A percentile compares a stretch with the other conserved stretches of the same genome.
Evolutionary conservation across 345 rosid genomes (phyloP).

Genomic region (Euphorbia tirucalli): DNA sequence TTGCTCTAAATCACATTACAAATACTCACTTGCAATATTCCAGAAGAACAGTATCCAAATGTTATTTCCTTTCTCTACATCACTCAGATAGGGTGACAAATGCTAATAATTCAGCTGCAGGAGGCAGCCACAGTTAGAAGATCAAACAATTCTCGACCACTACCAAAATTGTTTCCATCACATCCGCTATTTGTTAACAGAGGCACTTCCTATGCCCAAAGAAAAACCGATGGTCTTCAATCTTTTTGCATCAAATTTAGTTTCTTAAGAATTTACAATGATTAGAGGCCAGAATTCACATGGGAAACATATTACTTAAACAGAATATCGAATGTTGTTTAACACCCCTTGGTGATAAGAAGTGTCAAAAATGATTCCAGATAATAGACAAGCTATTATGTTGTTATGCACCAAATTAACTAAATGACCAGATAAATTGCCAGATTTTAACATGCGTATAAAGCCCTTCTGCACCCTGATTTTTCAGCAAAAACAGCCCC

Average conservation of each 20-base stretch:
- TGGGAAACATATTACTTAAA: not conserved
- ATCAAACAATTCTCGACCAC: slow-evolving; percentile 6
- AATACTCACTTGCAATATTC: not conserved
- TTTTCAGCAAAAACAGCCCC: not conserved
- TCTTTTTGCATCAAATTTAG: not conserved
- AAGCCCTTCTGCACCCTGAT: not conserved
- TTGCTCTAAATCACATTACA: not conserved
- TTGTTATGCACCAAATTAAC: not conserved
- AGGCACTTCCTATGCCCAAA: not conserved
- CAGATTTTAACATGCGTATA: not conserved
- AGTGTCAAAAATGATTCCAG: not conserved
- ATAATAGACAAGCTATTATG: not conserved
- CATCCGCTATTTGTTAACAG: not conserved
- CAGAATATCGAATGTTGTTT: not conserved
- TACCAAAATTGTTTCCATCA: not conserved
- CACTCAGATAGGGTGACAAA: not conserved
- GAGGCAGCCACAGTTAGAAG: not conserved
- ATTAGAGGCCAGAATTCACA: not conserved
- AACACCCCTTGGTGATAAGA: not conserved
- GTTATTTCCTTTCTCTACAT: not conserved
- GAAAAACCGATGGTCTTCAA: not conserved
- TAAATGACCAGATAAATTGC: not conserved
- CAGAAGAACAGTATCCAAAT: not conserved
- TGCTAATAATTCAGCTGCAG: not conserved
- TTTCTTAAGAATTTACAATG: not conserved